Evolutionary conservation across 148 eudicot genomes (phyloP), one percentile per base, ranked within the genome.

Genomic region (Cornus florida): DNA sequence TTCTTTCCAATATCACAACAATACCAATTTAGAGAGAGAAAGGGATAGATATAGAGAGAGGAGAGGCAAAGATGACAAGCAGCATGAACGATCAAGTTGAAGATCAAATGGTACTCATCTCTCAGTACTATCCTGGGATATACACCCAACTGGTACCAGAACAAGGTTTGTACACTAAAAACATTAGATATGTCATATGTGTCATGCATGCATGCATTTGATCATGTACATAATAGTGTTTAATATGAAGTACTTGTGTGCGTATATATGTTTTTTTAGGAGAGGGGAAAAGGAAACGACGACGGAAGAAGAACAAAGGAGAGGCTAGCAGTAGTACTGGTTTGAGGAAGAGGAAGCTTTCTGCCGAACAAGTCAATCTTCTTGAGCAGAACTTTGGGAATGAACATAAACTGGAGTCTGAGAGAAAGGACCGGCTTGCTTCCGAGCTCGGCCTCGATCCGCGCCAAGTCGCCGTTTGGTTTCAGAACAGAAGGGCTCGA

Each of bases 391-490:
- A 86, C 70, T 95, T 95, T 35, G 97, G 88, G 8, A 79, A 72
- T 72, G 99, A 93, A 33, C 99, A 95, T 24, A 95, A 95, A 43
- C 78, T 95, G 31, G 99, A 95, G 86, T 89, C 98, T 0, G 97
- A 92, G 75, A 84, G 97, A 39, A 95, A 95, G 72, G 99, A 93
- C 48, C 65, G 67, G 38, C 84, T 95, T 3, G 98, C 99, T 7
- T 71, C 86, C n/a, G 98, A 95, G 77, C 89, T 93, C 1, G 95
- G 95, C 0, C 82, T 95, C 67, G 98, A 95, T 50, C 97, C 97
- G 1, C 89, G 93, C 69, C 99, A 95, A 71, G 99, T 95, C 6
- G 98, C 99, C 7, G 99, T 95, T 24, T 95, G 99, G 99, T 95
- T 95, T 73, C 99, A 95, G 80, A 95, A 95, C 85, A 75, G 98